These are phyloP conservation scores for Pseudocercospora fuligena DNA, from an alignment of 2,329 filamentous ascomycete species.

Conservation along the genomic window DNA sequence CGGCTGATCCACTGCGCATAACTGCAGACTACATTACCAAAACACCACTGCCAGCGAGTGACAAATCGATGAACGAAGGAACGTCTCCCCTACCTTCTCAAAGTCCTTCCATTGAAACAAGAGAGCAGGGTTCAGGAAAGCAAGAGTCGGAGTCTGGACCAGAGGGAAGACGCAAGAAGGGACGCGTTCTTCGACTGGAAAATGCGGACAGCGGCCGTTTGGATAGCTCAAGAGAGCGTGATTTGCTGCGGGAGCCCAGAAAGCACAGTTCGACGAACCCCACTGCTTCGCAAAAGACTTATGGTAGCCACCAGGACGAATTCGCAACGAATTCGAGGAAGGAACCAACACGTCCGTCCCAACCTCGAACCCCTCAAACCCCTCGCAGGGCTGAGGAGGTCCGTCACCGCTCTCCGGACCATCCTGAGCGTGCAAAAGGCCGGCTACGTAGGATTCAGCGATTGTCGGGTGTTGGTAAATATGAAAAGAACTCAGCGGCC, in stretches of 20 bases:
- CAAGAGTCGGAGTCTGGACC: too few species aligned
- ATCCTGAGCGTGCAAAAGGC: neutral
- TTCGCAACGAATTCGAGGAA: neutral
- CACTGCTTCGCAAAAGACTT: too few species aligned
- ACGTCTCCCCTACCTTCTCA: neutral
- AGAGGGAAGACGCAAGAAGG: neutral
- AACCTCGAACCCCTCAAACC: neutral
- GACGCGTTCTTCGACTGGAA: neutral
- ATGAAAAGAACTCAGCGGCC: neutral
- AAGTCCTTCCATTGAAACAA: too few species aligned
- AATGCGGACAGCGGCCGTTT: neutral
- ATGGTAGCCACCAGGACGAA: neutral
- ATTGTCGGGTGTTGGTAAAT: neutral
- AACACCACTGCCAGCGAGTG: neutral
- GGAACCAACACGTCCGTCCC: neutral
- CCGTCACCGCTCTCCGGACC: neutral
- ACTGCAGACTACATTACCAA: neutral
- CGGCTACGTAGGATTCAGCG: neutral
- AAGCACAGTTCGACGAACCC: too few species aligned
- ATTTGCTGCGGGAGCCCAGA: neutral
- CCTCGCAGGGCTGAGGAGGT: neutral
- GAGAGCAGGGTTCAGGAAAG: too few species aligned
- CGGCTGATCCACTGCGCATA: neutral
- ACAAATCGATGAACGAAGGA: neutral
- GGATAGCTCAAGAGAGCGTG: too few species aligned